A percentile compares a stretch with the other conserved stretches of the same genome.
These are phyloP conservation scores for Kwoniella dendrophila DNA, from an alignment of 768 basidiomycete genomes.

Conservation along the genomic window DNA sequence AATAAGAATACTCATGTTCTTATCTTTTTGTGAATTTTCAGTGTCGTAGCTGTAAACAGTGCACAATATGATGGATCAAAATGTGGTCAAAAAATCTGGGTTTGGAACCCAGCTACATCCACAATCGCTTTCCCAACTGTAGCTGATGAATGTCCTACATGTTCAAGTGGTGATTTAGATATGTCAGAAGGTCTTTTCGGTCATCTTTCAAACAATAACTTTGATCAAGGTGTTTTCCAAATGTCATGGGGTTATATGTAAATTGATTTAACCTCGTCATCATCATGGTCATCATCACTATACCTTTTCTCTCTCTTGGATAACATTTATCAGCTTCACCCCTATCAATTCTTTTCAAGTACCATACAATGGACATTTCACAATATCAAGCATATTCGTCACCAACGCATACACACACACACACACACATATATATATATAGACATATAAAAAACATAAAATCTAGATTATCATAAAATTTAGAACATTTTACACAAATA, in stretches of 20 bases:
- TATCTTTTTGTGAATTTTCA: background rate
- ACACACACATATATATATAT: background rate
- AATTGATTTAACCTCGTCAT: background rate
- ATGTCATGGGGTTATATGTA: slow-evolving; percentile 24
- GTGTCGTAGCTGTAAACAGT: slow-evolving; percentile 47
- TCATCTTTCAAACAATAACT: slow-evolving; percentile 29
- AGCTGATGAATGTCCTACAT: slow-evolving; percentile 38
- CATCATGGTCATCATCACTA: background rate
- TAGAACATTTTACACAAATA: background rate
- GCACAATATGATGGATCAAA: slow-evolving; percentile 32
- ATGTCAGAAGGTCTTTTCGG: slow-evolving; percentile 45
- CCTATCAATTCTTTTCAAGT: too few relatives aligned
- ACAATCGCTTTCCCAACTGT: slow-evolving; percentile 21
- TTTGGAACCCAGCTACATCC: slow-evolving; percentile 19
- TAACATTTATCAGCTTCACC: too few relatives aligned
- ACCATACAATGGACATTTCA: too few relatives aligned
- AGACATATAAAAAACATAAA: background rate
- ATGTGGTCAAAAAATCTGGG: slow-evolving; percentile 20
- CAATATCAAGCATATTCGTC: slow-evolving; percentile 4
- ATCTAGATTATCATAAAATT: background rate
- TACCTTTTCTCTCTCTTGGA: too few relatives aligned
- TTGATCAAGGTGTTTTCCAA: slow-evolving; percentile 26
- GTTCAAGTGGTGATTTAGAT: slow-evolving; percentile 46
- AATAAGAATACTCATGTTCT: background rate
- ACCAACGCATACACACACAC: background rate